Base-by-base conservation (phyloP, 352 stramenopile genomes). In the Blastocystis sp. region DNA sequence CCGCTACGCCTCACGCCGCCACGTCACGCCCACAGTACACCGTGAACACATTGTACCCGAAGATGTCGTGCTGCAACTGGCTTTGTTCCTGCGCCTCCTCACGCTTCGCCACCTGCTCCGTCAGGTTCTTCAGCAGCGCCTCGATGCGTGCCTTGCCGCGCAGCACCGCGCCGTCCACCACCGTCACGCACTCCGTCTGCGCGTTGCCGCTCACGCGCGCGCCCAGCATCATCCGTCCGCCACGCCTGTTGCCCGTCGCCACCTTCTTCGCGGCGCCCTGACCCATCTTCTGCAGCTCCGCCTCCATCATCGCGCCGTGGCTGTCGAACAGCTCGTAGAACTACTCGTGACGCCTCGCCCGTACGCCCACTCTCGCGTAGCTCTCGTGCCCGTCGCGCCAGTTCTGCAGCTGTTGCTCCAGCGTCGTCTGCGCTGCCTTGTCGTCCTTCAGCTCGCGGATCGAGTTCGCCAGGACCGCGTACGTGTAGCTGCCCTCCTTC, bases 231-330 rank as follows among this genome's bases (percentile, higher is more conserved):
- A 11, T 68, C 17, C 24, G 6, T 7, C 24, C 62, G 7, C 62
- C 62, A 19, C 24, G 24, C 62, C 7, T 68, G 19, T 76, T 76
- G 28, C 28, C 28, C 28, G 28, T 34, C 28, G 28, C 28, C 24
- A 10, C 38, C 66, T 76, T 76, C 38, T 42, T 11, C 19, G 54
- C n/a, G 7, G 66, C 28, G 6, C 66, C 66, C n/a, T 76, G 7
- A 14, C 3, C 43, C 64, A 70, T 28, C 1, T 42, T 63, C 10
- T 48, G 11, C 7, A 84, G 34, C 74, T 84, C 74, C 14, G 14
- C 4, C 21, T 42, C 68, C 21, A 52, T 66, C 74, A 84, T 84
- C 2, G 21, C 74, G n/a, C 74, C 74, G 48, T 48, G 74, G 54
- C 10, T 48, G 43, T 84, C 74, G 64, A 74, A 48, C 64, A 74